Evolutionary conservation across 495 filamentous ascomycete species (phyloP).

Genomic region (Coniosporium apollinis): DNA sequence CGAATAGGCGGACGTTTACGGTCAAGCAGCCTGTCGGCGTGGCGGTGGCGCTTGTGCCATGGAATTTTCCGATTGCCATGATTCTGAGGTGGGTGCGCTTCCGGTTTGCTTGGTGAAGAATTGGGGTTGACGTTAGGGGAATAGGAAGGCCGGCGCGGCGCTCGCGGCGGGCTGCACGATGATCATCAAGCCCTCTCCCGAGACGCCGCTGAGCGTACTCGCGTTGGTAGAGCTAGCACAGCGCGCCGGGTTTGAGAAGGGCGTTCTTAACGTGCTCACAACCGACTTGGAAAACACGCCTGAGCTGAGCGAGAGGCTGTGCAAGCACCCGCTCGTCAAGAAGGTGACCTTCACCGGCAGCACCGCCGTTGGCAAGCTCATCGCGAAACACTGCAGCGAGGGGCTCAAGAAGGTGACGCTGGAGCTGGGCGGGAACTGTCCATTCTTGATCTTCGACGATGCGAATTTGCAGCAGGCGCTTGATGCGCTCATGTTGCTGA

Average conservation of each 20-base stretch:
- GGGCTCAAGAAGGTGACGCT: slow-evolving; percentile 27
- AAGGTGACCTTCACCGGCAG: slow-evolving; percentile 28
- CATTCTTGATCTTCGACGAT: slow-evolving; percentile 27
- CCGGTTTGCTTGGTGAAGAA: too few relatives aligned
- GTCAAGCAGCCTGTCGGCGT: slow-evolving; percentile 56
- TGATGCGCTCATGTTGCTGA: slow-evolving; percentile 17
- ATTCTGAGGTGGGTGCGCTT: too few relatives aligned
- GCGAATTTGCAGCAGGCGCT: slow-evolving; percentile 23
- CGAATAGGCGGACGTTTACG: slow-evolving; percentile 48
- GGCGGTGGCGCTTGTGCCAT: slow-evolving; percentile 46
- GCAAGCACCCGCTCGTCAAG: slow-evolving; percentile 21
- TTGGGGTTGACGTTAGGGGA: too few relatives aligned
- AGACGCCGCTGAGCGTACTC: slow-evolving; percentile 24
- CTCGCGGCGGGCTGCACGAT: slow-evolving; percentile 48
- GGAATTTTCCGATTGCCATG: slow-evolving; percentile 35
- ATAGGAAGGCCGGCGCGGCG: slow-evolving; percentile 50
- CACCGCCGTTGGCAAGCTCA: slow-evolving; percentile 24
- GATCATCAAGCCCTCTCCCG: slow-evolving; percentile 27
- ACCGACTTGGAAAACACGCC: slow-evolving; percentile 25
- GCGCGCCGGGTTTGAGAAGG: slow-evolving; percentile 23
- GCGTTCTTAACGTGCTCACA: slow-evolving; percentile 23
- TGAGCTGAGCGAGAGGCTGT: slow-evolving; percentile 22
- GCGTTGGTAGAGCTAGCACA: slow-evolving; percentile 25
- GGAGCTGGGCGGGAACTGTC: slow-evolving; percentile 28
- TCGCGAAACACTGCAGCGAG: slow-evolving; percentile 23